Conservation (phyloP, 371 early-diverging fungal species). For the Saksenaea vasiformis region DNA sequence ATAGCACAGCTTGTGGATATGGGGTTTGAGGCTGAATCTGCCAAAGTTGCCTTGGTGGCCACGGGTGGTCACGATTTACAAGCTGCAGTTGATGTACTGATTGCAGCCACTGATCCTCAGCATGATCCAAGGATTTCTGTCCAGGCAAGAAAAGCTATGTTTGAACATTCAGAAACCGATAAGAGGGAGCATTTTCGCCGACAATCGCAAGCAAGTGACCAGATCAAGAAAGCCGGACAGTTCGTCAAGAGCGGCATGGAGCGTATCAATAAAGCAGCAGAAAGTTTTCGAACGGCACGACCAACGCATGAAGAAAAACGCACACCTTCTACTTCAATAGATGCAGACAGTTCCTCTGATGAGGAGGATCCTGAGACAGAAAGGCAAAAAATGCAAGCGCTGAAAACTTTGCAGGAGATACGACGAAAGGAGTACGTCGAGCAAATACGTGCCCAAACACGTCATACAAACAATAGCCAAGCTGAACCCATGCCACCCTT, state of each 20-base stretch:
- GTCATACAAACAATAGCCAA: not conserved
- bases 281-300: conserved; percentile 25
- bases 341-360: conserved; percentile 34
- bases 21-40: conserved; percentile 74
- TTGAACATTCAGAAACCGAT: not conserved
- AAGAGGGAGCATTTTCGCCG: not conserved
- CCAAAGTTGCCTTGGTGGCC: conserved; percentile 66
- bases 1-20: conserved; percentile 74
- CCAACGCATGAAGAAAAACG: not conserved
- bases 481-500: not conserved
- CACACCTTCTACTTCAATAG: conserved; percentile 6
- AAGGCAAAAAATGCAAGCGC: not conserved
- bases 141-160: conserved; percentile 22
- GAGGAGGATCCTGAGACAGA: conserved; percentile 30
- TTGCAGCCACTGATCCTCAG: conserved; percentile 55
- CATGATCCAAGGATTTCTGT: conserved; percentile 47
- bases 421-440: not conserved
- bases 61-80: conserved; percentile 60
- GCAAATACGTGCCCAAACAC: not conserved
- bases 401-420: not conserved
- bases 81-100: conserved; percentile 63
- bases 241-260: conserved; percentile 70
- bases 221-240: conserved; percentile 61
- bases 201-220: not conserved
- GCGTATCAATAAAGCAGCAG: conserved; percentile 63